Conservation (phyloP, 2,329 filamentous ascomycete genomes). For the Diaporthe ilicicola region DNA sequence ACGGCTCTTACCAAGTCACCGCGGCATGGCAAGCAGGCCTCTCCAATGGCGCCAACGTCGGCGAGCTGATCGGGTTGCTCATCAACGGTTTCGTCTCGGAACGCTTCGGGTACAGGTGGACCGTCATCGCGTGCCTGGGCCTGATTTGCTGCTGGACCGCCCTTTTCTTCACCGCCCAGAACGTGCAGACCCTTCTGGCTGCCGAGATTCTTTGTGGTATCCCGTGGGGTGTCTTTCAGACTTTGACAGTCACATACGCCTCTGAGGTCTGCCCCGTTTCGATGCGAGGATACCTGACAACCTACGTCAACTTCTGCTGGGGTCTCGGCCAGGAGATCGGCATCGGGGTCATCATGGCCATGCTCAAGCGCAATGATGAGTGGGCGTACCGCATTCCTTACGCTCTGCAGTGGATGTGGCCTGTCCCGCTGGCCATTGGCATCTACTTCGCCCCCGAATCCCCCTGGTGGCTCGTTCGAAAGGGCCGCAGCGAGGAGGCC, state of each 20-base stretch:
- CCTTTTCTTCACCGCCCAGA: constrained; percentile 72
- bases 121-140: constrained; percentile 66
- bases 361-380: constrained; percentile 71
- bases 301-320: constrained; percentile 82
- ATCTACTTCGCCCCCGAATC: constrained; percentile 75
- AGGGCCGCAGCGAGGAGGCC: constrained; percentile 70
- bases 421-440: constrained; percentile 70
- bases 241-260: constrained; percentile 70
- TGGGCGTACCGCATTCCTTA: constrained; percentile 74
- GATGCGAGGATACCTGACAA: constrained; percentile 75
- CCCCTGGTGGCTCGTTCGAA: constrained; percentile 80
- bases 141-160: constrained; percentile 65
- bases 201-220: constrained; percentile 72
- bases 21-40: constrained; percentile 49
- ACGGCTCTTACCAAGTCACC: constrained; percentile 42
- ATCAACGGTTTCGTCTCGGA: constrained; percentile 73
- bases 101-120: constrained; percentile 73
- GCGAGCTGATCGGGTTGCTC: constrained; percentile 72
- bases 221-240: constrained; percentile 68
- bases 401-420: constrained; percentile 82
- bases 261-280: constrained; percentile 78
- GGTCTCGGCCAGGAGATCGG: constrained; percentile 78
- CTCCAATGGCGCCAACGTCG: constrained; percentile 59
- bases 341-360: constrained; percentile 76
- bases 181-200: constrained; percentile 64